Evolutionary conservation across 768 basidiomycete species (phyloP).

Genomic region (Rossbeevera mucosa): DNA sequence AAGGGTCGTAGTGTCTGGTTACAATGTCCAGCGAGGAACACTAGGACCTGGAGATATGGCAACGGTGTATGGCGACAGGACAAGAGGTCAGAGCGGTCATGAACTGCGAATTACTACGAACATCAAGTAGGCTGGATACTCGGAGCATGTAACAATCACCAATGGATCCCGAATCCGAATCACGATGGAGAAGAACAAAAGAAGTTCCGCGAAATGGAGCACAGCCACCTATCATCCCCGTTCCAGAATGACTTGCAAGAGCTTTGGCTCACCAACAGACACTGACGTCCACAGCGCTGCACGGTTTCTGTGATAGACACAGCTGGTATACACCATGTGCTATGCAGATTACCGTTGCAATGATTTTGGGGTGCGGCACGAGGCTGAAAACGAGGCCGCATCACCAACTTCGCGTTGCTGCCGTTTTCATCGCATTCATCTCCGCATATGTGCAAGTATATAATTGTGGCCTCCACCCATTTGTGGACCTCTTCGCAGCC

Average conservation of each 20-base stretch:
- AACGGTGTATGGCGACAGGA: background rate
- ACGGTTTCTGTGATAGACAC: constrained; percentile 4
- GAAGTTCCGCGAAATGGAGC: background rate
- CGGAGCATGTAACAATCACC: background rate
- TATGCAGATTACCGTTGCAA: background rate
- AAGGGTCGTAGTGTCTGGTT: background rate
- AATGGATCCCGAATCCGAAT: background rate
- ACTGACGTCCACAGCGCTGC: background rate
- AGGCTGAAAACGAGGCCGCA: constrained; percentile 3
- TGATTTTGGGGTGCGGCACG: background rate
- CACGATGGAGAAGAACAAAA: background rate
- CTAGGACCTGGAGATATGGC: background rate
- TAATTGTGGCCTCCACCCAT: constrained; percentile 2
- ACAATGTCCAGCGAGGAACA: background rate
- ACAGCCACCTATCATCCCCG: background rate
- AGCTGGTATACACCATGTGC: background rate
- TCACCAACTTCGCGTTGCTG: constrained; percentile 20
- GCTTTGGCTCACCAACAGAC: background rate
- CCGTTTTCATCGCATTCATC: constrained; percentile 15
- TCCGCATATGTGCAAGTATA: constrained; percentile 21
- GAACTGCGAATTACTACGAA: background rate
- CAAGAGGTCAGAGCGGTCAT: background rate
- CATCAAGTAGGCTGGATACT: background rate
- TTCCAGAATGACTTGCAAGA: background rate
- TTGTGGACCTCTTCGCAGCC: constrained; percentile 8